phyloP scores from a whole-genome alignment of 352 stramenopile genomes.

The Pythium rhizo-oryzae region DNA sequence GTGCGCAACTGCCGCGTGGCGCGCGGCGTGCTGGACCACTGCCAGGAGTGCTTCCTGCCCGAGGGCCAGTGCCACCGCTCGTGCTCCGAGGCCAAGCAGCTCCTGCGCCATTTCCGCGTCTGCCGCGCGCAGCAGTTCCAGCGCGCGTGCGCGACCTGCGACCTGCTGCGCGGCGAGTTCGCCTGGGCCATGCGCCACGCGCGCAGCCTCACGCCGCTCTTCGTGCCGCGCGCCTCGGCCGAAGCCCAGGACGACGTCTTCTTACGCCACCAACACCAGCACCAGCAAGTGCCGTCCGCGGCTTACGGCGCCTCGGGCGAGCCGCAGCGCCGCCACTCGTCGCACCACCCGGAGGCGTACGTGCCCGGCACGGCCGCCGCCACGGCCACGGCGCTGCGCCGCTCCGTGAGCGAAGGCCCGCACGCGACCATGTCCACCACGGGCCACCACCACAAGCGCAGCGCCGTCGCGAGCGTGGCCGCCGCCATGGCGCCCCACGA shows the following conservation, averaged over 20 bases:
- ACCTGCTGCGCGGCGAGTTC: conserved; percentile 33
- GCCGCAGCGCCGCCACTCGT: conserved; percentile 24
- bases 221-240: conserved; percentile 12
- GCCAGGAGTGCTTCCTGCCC: conserved; percentile 49
- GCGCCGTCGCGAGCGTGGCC: neutral
- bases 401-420: conserved; percentile 26
- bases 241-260: neutral
- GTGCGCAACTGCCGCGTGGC: conserved; percentile 47
- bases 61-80: conserved; percentile 47
- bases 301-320: neutral
- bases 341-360: conserved; percentile 12
- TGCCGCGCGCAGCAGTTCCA: conserved; percentile 37
- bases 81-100: conserved; percentile 47
- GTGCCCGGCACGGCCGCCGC: too few relatives aligned
- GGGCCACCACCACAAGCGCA: conserved; percentile 26
- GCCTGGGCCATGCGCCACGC: conserved; percentile 41
- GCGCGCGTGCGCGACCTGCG: conserved; percentile 35
- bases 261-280: too few relatives aligned
- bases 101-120: conserved; percentile 52
- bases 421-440: conserved; percentile 22
- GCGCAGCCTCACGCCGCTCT: conserved; percentile 43
- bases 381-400: conserved; percentile 4
- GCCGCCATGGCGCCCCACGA: neutral
- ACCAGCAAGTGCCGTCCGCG: neutral
- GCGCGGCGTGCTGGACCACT: conserved; percentile 56